Conservation (phyloP, 257 asterid genomes). For the Knoxia roxburghii region DNA sequence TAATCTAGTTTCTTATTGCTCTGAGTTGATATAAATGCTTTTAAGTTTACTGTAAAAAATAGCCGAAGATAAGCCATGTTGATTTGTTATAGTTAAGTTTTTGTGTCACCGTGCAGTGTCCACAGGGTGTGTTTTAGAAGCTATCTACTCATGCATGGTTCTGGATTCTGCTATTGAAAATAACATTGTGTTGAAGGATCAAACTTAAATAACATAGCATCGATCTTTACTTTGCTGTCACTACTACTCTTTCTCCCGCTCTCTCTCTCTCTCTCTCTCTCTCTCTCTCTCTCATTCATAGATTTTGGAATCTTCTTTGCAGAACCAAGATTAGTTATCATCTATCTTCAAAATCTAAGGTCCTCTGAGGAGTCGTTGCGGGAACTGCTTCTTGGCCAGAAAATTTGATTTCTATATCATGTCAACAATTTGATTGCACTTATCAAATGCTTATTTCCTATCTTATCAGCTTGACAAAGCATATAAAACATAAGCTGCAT, state of each 20-base stretch:
- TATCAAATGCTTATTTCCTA: conserved; percentile 8
- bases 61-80: background rate
- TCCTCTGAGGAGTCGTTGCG: conserved; percentile 84
- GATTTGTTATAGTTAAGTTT: background rate
- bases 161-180: background rate
- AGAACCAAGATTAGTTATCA: conserved; percentile 67
- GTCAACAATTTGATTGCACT: conserved; percentile 1
- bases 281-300: background rate
- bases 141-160: background rate
- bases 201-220: background rate
- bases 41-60: background rate
- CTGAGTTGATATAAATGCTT: background rate
- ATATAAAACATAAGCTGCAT: conserved; percentile 93
- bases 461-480: conserved; percentile 77
- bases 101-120: background rate
- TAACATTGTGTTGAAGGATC: background rate
- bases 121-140: background rate
- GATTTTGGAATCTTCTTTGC: conserved; percentile 1
- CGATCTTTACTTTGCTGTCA: background rate
- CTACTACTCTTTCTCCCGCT: too few species aligned
- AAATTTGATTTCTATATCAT: background rate
- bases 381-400: conserved; percentile 62
- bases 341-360: conserved; percentile 70
- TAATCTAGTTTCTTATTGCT: background rate
- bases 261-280: too few species aligned